Conservation (phyloP, 805 yeast genomes). For the Peterozyma toletana region DNA sequence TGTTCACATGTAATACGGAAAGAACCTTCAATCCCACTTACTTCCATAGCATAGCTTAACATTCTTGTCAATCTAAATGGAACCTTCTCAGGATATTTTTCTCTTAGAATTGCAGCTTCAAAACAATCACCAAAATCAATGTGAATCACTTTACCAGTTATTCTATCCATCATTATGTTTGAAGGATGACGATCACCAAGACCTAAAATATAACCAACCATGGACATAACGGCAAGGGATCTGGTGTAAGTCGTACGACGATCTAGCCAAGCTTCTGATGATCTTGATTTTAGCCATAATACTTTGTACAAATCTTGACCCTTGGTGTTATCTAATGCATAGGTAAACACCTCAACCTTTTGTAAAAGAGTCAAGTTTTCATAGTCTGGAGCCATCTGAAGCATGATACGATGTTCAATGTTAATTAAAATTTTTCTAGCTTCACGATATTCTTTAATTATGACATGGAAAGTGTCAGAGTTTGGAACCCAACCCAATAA, state of each 20-base stretch:
- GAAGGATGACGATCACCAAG: conserved; percentile 98
- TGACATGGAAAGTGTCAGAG: conserved; percentile 91
- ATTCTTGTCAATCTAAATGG: conserved; percentile 95
- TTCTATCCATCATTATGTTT: conserved; percentile 88
- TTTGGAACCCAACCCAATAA: conserved; percentile 95
- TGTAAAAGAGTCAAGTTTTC: conserved; percentile 84
- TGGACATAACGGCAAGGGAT: conserved; percentile 96
- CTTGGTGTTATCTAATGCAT: conserved; percentile 89
- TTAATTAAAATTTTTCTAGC: conserved; percentile 82
- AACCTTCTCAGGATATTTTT: conserved; percentile 96
- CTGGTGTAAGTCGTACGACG: conserved; percentile 94
- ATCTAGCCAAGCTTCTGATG: conserved; percentile 97
- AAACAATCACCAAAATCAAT: conserved; percentile 99
- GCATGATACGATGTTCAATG: conserved; percentile 91
- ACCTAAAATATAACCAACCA: conserved; percentile 96
- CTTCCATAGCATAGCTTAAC: conserved; percentile 98
- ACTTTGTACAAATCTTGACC: conserved; percentile 96
- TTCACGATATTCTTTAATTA: conserved; percentile 89
- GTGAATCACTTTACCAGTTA: conserved; percentile 93
- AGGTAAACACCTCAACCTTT: conserved; percentile 93
- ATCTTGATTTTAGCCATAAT: conserved; percentile 90
- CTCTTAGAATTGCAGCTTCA: conserved; percentile 94
- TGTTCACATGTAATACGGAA: conserved; percentile 95
- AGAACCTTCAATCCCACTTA: conserved; percentile 96
- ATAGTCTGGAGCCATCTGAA: conserved; percentile 97